Evolutionary conservation across 208 protist genomes (phyloP), one percentile per base, ranked within the genome.

Genomic region (Leishmania braziliensis): DNA sequence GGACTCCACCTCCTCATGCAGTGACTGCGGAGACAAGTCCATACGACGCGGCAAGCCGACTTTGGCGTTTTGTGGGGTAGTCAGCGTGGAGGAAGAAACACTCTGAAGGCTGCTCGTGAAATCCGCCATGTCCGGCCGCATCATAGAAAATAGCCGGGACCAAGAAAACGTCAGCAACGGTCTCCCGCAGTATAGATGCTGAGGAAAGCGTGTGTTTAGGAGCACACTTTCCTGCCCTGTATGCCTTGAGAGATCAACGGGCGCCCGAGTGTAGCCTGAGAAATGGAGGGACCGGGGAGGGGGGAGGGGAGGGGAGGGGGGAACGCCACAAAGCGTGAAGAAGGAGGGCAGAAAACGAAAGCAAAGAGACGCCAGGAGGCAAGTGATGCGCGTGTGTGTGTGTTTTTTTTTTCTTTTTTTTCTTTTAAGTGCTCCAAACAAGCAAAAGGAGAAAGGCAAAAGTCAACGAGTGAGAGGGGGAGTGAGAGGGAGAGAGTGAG

Each of bases 1-100:
- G 81, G 29, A 48, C 80, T n/a, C 48, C 70, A n/a, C 48, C 68
- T 82, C 82, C 65, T 85, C 74, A 33, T 63, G 75, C 29, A 83
- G 75, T 20, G 53, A 68, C 53, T 60, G 70, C n/a, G 78, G 58
- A 6, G 86, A 76, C 46, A 72, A 82, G 43, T 51, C 62, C 79
- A 78, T 79, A 50, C 82, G 53, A 69, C 48, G 74, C 0, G 12
- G 53, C 29, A 75, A 53, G 68, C 53, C 65, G 16, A 18, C 36
- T 5, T 68, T 36, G 66, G 75, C 58, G 53, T 12, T 80, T 29
- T 50, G 69, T n/a, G 76, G 46, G 60, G 48, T 65, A 36, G 26
- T 58, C n/a, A 36, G 72, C 18, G 43, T 71, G n/a, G 50, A 66
- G 33, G 76, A 78, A 14, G 81, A 78, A 23, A 60, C 69, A 48